Conservation (phyloP, 1,284 basidiomycete genomes). For the Phlebopus sp. region DNA sequence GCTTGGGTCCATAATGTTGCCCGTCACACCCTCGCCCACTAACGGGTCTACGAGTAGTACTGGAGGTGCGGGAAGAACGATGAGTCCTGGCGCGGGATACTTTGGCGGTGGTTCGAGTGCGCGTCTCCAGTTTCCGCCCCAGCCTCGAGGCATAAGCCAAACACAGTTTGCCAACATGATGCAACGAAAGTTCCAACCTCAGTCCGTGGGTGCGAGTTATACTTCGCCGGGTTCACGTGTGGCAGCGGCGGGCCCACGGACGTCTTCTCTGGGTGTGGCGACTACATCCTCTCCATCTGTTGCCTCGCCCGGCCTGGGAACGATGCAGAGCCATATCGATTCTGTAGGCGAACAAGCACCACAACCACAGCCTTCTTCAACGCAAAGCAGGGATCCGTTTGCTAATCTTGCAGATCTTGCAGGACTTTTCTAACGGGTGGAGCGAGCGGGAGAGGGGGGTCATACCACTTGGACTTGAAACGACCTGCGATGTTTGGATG, state of each 20-base stretch:
- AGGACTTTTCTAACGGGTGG: conserved; percentile 56
- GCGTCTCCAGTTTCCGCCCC: conserved; percentile 8
- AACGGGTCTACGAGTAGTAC: conserved; percentile 14
- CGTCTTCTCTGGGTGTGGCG: conserved; percentile 12
- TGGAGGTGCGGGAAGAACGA: conserved; percentile 12
- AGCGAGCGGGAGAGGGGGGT: not conserved
- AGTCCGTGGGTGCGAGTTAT: not conserved
- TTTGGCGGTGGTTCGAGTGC: conserved; percentile 7
- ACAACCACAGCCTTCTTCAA: conserved; percentile 11
- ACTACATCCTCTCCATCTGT: conserved; percentile 20
- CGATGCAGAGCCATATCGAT: conserved; percentile 16
- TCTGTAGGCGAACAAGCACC: conserved; percentile 16
- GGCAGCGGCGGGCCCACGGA: conserved; percentile 3
- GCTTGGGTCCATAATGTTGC: conserved; percentile 49
- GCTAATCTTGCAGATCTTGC: conserved; percentile 75
- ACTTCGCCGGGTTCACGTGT: conserved; percentile 10
- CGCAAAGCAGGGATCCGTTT: conserved; percentile 73
- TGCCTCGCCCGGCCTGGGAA: conserved; percentile 12
- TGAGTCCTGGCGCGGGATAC: conserved; percentile 15
- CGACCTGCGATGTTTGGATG: too few relatives aligned
- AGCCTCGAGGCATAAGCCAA: conserved; percentile 5
- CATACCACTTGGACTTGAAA: not conserved
- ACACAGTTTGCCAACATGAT: conserved; percentile 14
- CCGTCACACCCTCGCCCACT: conserved; percentile 41
- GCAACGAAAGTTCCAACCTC: conserved; percentile 19